These are phyloP conservation scores for Zarea fungicola DNA, from an alignment of 2,329 filamentous ascomycete species.

Conservation along the genomic window DNA sequence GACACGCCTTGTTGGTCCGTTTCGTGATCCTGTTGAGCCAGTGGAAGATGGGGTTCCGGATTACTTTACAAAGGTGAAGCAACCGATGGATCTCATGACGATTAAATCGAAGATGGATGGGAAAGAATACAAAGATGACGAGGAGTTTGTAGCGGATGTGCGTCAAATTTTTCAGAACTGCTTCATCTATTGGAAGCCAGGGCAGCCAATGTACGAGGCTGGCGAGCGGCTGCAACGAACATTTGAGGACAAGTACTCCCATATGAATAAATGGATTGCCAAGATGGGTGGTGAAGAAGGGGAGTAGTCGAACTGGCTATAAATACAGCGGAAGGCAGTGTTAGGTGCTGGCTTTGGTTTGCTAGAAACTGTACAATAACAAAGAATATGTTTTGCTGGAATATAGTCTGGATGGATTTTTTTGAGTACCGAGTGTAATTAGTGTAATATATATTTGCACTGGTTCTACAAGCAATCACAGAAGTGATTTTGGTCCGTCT, in stretches of 20 bases:
- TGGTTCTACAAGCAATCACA: no score
- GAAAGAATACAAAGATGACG: slow-evolving; percentile 44
- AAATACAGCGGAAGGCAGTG: no score
- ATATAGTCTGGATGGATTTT: no score
- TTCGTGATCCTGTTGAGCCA: slow-evolving; percentile 55
- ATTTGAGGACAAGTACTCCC: slow-evolving; percentile 53
- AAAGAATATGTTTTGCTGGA: no score
- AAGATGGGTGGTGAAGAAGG: slow-evolving; percentile 41
- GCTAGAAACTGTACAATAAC: no score
- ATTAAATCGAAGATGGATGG: slow-evolving; percentile 57
- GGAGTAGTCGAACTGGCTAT: slow-evolving; percentile 14
- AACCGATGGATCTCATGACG: slow-evolving; percentile 57
- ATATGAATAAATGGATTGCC: slow-evolving; percentile 55
- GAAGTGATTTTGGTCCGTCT: no score
- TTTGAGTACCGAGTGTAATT: no score
- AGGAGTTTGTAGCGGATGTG: slow-evolving; percentile 53
- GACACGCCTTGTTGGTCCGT: slow-evolving; percentile 60
- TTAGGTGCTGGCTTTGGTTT: not conserved
- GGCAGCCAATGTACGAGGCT: slow-evolving; percentile 48
- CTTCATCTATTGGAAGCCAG: slow-evolving; percentile 57
- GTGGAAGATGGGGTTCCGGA: slow-evolving; percentile 53
- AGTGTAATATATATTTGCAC: no score
- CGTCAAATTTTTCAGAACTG: slow-evolving; percentile 60
- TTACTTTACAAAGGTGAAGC: slow-evolving; percentile 55
- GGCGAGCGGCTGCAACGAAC: slow-evolving; percentile 54